Conservation (phyloP, 1,139 yeast genomes). For the Hyphopichia buzzinii region DNA sequence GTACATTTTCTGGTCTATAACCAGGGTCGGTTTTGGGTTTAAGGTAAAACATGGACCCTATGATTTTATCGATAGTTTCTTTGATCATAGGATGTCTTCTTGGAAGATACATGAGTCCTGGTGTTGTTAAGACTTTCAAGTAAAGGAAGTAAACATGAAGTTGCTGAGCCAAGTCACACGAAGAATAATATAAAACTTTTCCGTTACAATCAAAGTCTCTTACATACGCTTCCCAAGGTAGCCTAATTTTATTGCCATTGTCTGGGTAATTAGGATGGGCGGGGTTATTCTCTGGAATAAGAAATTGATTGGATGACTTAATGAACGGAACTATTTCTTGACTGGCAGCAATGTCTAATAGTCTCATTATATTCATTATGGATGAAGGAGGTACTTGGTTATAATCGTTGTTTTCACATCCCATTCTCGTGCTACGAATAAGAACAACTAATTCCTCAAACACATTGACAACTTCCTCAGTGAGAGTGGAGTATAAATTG, state of each 20-base stretch:
- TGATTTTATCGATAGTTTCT: constrained; percentile 9
- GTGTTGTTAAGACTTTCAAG: constrained; percentile 11
- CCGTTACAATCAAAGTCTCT: constrained; percentile 6
- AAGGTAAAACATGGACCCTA: constrained; percentile 12
- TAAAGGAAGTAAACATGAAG: constrained; percentile 10
- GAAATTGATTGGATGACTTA: neutral
- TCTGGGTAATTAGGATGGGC: constrained; percentile 14
- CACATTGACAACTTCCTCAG: constrained; percentile 3
- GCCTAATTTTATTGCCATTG: constrained; percentile 1
- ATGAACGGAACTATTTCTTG: constrained; percentile 4
- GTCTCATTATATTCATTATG: constrained; percentile 2
- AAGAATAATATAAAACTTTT: constrained; percentile 7
- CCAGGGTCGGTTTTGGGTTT: constrained; percentile 9
- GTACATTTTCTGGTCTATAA: constrained; percentile 5
- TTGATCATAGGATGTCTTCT: constrained; percentile 14
- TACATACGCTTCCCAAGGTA: constrained; percentile 7
- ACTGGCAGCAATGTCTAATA: constrained; percentile 2
- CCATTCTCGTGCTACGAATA: neutral
- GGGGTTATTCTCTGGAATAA: constrained; percentile 9
- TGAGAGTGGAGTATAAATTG: constrained; percentile 2
- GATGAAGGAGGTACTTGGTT: constrained; percentile 2
- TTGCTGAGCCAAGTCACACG: constrained; percentile 14
- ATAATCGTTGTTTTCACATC: neutral
- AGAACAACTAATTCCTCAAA: constrained; percentile 2
- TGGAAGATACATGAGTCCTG: constrained; percentile 11